Percentiles rank a stretch among this genome's conserved stretches.
phyloP scores from a whole-genome alignment of 441 rosid species.

The Hura crepitans region DNA sequence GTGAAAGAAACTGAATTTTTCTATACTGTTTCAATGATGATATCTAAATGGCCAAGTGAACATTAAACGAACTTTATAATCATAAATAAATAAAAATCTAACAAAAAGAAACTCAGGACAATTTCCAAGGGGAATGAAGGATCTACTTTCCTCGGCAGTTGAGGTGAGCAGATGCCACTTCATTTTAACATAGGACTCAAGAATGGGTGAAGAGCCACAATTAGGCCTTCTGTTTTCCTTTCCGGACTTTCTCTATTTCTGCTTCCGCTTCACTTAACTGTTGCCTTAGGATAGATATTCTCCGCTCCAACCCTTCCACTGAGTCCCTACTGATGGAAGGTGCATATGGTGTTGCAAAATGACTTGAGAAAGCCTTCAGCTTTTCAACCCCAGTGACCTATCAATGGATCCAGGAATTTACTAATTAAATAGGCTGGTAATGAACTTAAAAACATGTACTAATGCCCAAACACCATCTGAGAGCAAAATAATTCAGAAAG shows the following conservation, averaged over 20 bases:
- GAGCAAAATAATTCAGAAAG: not conserved
- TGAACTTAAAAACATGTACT: not conserved
- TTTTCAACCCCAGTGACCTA: conserved; percentile 96
- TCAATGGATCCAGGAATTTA: conserved; percentile 26
- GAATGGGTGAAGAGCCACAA: conserved; percentile 6
- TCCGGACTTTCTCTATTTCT: conserved; percentile 55
- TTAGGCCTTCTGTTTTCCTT: conserved; percentile 54
- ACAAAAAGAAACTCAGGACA: not conserved
- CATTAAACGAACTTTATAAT: not conserved
- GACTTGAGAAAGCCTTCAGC: conserved; percentile 66
- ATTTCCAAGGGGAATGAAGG: not conserved
- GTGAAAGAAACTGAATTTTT: too few species aligned
- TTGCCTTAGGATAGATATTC: conserved; percentile 44
- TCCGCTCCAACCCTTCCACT: conserved; percentile 56
- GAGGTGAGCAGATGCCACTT: conserved; percentile 18
- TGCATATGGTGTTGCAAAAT: conserved; percentile 58
- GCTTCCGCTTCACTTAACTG: conserved; percentile 66
- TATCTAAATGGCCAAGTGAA: not conserved
- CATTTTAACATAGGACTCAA: not conserved
- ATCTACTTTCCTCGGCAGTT: not conserved
- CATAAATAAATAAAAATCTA: not conserved
- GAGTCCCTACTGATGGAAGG: conserved; percentile 37
- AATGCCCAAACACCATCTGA: not conserved
- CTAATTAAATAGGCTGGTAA: conserved; percentile 15
- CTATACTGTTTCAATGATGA: too few species aligned